Conservation (phyloP, 352 stramenopile genomes). For the Pythium scleroteichum region DNA sequence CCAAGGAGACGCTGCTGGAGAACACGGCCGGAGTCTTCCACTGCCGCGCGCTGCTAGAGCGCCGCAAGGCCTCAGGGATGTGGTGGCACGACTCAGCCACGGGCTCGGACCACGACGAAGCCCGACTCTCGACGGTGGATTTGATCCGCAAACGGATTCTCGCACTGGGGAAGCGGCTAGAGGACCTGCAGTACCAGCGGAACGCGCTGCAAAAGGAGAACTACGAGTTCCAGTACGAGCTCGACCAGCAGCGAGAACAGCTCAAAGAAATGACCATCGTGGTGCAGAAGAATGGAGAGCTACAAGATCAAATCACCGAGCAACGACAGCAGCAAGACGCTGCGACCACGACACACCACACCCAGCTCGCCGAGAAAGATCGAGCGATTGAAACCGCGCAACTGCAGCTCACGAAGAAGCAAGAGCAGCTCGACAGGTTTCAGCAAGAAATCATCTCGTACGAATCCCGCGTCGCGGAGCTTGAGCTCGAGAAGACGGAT, state of each 20-base stretch:
- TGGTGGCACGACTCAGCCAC: slow-evolving; percentile 12
- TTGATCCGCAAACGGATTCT: slow-evolving; percentile 65
- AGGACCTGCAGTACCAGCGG: slow-evolving; percentile 70
- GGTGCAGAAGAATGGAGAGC: slow-evolving; percentile 31
- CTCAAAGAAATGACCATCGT: slow-evolving; percentile 53
- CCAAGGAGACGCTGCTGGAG: slow-evolving; percentile 40
- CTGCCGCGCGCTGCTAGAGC: slow-evolving; percentile 52
- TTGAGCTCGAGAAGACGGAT: slow-evolving; percentile 40
- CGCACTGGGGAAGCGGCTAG: slow-evolving; percentile 59
- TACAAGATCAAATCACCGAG: slow-evolving; percentile 44
- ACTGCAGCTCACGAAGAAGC: slow-evolving; percentile 32
- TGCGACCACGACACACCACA: slow-evolving; percentile 8
- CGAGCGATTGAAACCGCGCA: slow-evolving; percentile 29
- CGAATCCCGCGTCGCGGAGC: slow-evolving; percentile 18
- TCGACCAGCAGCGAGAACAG: slow-evolving; percentile 53
- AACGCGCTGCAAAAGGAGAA: slow-evolving; percentile 76
- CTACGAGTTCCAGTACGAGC: slow-evolving; percentile 67
- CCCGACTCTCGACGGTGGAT: slow-evolving; percentile 32
- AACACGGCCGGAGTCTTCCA: slow-evolving; percentile 51
- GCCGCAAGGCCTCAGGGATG: slow-evolving; percentile 22
- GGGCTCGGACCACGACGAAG: slow-evolving; percentile 1
- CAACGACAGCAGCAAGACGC: slow-evolving; percentile 28
- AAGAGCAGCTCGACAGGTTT: slow-evolving; percentile 32
- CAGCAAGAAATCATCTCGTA: slow-evolving; percentile 26
- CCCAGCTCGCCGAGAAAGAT: slow-evolving; percentile 31